Percentiles rank a stretch among this genome's conserved stretches.
Evolutionary conservation across 768 basidiomycete genomes (phyloP).

Genomic region (Pulveroboletus ravenelii): DNA sequence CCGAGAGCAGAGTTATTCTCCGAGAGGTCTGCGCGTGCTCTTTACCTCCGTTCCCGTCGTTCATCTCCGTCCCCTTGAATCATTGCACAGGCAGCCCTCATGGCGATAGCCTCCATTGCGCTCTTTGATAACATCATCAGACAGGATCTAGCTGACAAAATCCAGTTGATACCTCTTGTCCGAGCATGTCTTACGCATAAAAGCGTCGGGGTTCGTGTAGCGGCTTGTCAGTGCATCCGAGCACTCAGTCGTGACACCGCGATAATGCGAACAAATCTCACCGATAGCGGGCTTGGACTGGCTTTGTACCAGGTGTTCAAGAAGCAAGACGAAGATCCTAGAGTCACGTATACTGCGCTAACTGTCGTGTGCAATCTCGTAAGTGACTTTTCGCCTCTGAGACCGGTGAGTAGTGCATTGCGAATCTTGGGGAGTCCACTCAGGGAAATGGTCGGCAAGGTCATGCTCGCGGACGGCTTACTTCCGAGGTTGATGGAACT

Average conservation of each 20-base stretch:
- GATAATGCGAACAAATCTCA: slow-evolving; percentile 77
- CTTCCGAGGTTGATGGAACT: slow-evolving; percentile 61
- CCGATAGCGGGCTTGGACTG: slow-evolving; percentile 76
- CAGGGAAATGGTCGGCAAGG: slow-evolving; percentile 33
- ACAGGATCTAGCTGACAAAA: slow-evolving; percentile 56
- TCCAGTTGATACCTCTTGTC: slow-evolving; percentile 51
- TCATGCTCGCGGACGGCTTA: slow-evolving; percentile 63
- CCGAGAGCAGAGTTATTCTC: slow-evolving; percentile 49
- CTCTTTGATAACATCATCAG: slow-evolving; percentile 73
- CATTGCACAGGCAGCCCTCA: slow-evolving; percentile 57
- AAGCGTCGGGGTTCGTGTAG: slow-evolving; percentile 74
- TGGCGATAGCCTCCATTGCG: slow-evolving; percentile 65
- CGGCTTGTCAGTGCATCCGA: slow-evolving; percentile 81
- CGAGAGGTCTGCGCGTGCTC: slow-evolving; percentile 49
- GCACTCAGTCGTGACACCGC: slow-evolving; percentile 76
- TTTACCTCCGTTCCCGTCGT: not conserved
- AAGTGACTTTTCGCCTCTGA: slow-evolving; percentile 79
- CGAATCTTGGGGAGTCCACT: not conserved
- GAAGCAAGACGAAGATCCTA: slow-evolving; percentile 56
- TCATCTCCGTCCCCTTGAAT: not conserved
- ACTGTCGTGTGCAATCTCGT: slow-evolving; percentile 82
- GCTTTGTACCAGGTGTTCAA: slow-evolving; percentile 59
- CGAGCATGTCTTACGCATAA: slow-evolving; percentile 53
- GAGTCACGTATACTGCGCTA: slow-evolving; percentile 68
- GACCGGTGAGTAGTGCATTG: slow-evolving; percentile 45